These are phyloP conservation scores for Poterioochromonas sp. DNA, from an alignment of 352 stramenopile species.

Conservation along the genomic window DNA sequence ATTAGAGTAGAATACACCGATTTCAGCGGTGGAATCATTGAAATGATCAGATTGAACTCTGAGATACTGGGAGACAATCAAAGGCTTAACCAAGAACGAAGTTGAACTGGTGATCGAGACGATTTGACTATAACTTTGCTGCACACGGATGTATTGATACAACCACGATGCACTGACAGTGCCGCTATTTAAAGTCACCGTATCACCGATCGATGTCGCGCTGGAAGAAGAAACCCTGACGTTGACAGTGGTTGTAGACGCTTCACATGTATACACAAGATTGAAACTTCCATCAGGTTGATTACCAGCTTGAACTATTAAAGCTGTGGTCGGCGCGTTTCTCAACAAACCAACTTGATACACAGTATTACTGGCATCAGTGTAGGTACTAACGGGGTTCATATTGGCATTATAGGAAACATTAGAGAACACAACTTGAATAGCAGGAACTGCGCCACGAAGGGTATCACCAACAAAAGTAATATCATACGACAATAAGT, in stretches of 20 bases:
- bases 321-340: constrained; percentile 34
- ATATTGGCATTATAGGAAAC: constrained; percentile 46
- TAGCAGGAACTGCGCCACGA: constrained; percentile 67
- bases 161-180: constrained; percentile 43
- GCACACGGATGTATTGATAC: constrained; percentile 34
- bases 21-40: constrained; percentile 38
- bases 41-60: not conserved
- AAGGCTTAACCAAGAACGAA: not conserved
- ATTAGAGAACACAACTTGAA: constrained; percentile 51
- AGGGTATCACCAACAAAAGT: constrained; percentile 66
- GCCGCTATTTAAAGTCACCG: constrained; percentile 34
- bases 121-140: constrained; percentile 38
- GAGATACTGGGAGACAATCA: not conserved
- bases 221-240: constrained; percentile 38
- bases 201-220: constrained; percentile 38
- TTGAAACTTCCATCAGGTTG: constrained; percentile 55
- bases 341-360: constrained; percentile 41
- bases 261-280: constrained; percentile 59
- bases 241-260: constrained; percentile 36
- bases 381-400: constrained; percentile 36
- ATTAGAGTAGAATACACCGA: constrained; percentile 60
- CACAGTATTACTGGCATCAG: constrained; percentile 24
- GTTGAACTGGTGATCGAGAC: not conserved
- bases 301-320: constrained; percentile 46
- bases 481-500: constrained; percentile 68